Conservation (phyloP, 441 rosid species). For the Corymbia citriodora region DNA sequence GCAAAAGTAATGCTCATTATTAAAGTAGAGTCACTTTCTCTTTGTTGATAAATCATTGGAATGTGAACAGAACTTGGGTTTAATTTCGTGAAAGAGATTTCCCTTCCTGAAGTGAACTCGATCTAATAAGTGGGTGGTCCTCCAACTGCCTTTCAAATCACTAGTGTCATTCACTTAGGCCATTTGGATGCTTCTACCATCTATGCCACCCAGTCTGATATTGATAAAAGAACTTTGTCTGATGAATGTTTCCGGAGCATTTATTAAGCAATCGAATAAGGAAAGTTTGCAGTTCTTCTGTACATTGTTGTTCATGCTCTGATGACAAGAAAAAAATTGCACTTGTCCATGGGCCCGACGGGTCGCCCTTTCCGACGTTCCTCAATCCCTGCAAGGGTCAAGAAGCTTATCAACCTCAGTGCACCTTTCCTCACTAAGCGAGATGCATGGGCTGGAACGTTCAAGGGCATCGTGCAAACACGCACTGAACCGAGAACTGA, state of each 20-base stretch:
- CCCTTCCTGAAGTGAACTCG: background rate
- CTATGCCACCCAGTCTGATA: too few species aligned
- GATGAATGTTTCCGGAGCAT: too few species aligned
- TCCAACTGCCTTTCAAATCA: background rate
- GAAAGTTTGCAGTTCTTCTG: background rate
- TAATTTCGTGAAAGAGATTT: background rate
- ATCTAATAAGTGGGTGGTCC: background rate
- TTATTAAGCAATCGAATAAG: background rate
- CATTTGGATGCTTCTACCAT: background rate
- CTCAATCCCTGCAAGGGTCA: slow-evolving; percentile 83
- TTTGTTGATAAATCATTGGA: background rate
- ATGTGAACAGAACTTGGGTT: background rate
- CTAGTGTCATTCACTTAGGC: background rate
- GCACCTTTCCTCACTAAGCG: slow-evolving; percentile 76
- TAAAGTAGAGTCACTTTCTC: background rate
- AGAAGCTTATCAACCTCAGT: slow-evolving; percentile 61
- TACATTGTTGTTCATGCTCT: background rate
- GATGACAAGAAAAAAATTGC: slow-evolving; percentile 1
- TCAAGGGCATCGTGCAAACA: slow-evolving; percentile 49
- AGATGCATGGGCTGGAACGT: slow-evolving; percentile 89
- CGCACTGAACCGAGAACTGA: slow-evolving; percentile 68
- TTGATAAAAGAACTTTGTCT: background rate
- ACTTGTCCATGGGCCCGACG: slow-evolving; percentile 84
- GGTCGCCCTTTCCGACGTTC: slow-evolving; percentile 64
- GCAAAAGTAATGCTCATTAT: background rate